Evolutionary conservation across 169 alveolate species (phyloP).

Genomic region (Eimeria praecox): DNA sequence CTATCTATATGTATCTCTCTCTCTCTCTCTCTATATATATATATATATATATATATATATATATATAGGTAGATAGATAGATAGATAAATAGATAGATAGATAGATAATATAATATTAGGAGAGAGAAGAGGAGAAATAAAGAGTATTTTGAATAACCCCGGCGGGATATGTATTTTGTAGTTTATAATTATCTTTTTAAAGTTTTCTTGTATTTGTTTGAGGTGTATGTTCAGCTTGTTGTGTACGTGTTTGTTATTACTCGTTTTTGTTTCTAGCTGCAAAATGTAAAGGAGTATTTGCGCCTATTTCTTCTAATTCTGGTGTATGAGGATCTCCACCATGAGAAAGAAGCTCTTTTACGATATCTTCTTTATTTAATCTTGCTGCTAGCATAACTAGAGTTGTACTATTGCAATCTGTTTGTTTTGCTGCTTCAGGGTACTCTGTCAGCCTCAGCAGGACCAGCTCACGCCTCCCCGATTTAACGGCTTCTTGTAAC

Average conservation of each 20-base stretch:
- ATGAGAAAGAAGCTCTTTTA: slow-evolving; percentile 1
- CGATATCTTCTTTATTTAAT: slow-evolving; percentile 30
- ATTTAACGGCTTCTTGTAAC: slow-evolving; percentile 26
- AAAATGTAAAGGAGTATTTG: slow-evolving; percentile 58
- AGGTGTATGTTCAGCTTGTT: not conserved
- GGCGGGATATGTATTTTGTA: too few relatives aligned
- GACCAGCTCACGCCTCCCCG: slow-evolving; percentile 49
- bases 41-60: too few relatives aligned
- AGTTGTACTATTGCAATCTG: slow-evolving; percentile 71
- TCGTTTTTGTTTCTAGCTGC: slow-evolving; percentile 66
- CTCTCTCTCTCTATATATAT: too few relatives aligned
- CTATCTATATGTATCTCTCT: too few relatives aligned
- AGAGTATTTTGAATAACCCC: too few relatives aligned
- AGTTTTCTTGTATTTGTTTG: too few relatives aligned
- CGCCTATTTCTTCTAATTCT: slow-evolving; percentile 40
- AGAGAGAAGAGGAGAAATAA: too few relatives aligned
- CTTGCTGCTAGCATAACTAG: slow-evolving; percentile 39
- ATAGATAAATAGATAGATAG: too few relatives aligned
- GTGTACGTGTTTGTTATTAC: not conserved
- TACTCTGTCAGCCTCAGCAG: slow-evolving; percentile 15
- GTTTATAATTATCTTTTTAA: too few relatives aligned
- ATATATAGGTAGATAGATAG: too few relatives aligned
- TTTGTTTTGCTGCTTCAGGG: slow-evolving; percentile 46
- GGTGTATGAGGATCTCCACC: slow-evolving; percentile 72
- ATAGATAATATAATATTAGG: too few relatives aligned